Evolutionary conservation across 371 early-diverging fungal species (phyloP).

Genomic region (Mucor sp.): DNA sequence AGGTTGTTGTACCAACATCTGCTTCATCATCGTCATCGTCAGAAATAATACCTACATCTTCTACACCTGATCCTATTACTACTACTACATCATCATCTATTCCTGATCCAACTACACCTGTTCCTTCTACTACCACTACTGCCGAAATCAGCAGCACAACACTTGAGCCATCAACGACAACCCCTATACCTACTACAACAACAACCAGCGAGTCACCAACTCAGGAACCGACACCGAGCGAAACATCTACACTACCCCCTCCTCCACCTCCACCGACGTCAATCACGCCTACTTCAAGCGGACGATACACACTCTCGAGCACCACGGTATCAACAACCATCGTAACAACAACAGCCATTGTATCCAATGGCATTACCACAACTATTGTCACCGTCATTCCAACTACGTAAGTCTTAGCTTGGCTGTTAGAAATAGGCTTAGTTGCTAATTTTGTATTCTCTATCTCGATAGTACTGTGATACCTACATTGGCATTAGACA

Average conservation of each 20-base stretch:
- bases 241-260: not conserved
- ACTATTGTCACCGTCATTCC: conserved; percentile 35
- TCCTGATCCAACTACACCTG: not conserved
- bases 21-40: not conserved
- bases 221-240: conserved; percentile 4
- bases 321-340: conserved; percentile 26
- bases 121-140: conserved; percentile 1
- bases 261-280: conserved; percentile 3
- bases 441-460: not conserved
- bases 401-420: conserved; percentile 28
- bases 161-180: not conserved
- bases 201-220: not conserved
- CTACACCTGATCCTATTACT: not conserved
- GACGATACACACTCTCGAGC: conserved; percentile 13
- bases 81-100: not conserved
- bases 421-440: not conserved
- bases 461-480: conserved; percentile 28
- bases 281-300: conserved; percentile 2
- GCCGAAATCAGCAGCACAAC: conserved; percentile 2
- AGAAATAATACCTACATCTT: not conserved
- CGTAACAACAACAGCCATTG: conserved; percentile 23
- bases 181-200: not conserved
- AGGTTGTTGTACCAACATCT: not conserved
- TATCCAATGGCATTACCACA: conserved; percentile 28
- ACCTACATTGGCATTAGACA: conserved; percentile 26